Conservation (phyloP, 2,329 filamentous ascomycete genomes). For the Nannizziopsis barbatae region DNA sequence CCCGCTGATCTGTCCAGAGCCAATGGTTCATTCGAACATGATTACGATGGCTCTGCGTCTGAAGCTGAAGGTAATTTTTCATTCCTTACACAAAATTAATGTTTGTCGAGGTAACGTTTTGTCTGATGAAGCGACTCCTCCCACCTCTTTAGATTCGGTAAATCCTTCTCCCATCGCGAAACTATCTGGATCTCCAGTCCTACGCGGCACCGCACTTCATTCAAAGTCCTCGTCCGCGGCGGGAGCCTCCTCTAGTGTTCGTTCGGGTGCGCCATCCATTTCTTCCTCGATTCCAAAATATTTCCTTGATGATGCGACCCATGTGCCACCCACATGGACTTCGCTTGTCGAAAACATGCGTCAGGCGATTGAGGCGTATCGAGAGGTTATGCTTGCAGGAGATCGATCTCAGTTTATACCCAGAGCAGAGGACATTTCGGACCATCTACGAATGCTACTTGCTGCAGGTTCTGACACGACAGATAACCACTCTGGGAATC, state of each 20-base stretch:
- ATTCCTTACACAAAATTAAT: slow-evolving; percentile 57
- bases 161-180: slow-evolving; percentile 55
- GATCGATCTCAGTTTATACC: slow-evolving; percentile 84
- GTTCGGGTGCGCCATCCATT: slow-evolving; percentile 44
- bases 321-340: slow-evolving; percentile 75
- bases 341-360: slow-evolving; percentile 88
- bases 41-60: slow-evolving; percentile 82
- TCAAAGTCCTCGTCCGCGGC: slow-evolving; percentile 14
- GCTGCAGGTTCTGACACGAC: slow-evolving; percentile 93
- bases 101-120: slow-evolving; percentile 54
- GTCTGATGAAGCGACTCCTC: slow-evolving; percentile 65
- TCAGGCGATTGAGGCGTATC: slow-evolving; percentile 75
- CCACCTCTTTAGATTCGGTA: slow-evolving; percentile 84
- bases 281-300: slow-evolving; percentile 56
- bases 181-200: slow-evolving; percentile 43
- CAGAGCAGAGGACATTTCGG: slow-evolving; percentile 93
- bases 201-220: slow-evolving; percentile 13
- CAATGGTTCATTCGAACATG: slow-evolving; percentile 71
- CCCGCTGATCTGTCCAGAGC: slow-evolving; percentile 88
- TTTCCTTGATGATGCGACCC: slow-evolving; percentile 82
- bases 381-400: slow-evolving; percentile 73
- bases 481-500: slow-evolving; percentile 96
- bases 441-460: slow-evolving; percentile 85
- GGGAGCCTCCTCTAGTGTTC: slow-evolving; percentile 25
- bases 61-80: slow-evolving; percentile 70